phyloP scores from a whole-genome alignment of 192 early-diverging fungal genomes.

The Coemansia guatemalensis region DNA sequence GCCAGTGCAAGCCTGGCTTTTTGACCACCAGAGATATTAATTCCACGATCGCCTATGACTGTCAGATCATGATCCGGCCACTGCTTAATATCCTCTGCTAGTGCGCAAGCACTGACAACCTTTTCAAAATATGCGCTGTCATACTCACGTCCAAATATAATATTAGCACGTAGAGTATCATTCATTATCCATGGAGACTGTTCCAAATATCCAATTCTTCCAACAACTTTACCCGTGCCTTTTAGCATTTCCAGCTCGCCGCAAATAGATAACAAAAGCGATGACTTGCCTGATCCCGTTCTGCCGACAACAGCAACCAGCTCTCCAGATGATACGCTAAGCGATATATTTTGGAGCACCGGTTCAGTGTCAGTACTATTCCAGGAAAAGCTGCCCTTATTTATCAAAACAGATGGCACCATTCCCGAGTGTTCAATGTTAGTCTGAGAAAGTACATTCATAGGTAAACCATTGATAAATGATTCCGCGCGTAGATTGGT shows the following conservation, averaged over 20 bases:
- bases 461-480: too few species aligned
- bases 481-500: too few species aligned
- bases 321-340: slow-evolving; percentile 50
- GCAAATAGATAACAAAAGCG: slow-evolving; percentile 70
- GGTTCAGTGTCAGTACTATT: too few species aligned
- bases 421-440: too few species aligned
- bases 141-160: too few species aligned
- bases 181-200: slow-evolving; percentile 65
- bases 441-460: too few species aligned
- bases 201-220: slow-evolving; percentile 73
- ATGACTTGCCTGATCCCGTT: slow-evolving; percentile 77
- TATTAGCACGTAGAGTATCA: too few species aligned
- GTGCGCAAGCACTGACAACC: slow-evolving; percentile 2
- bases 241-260: slow-evolving; percentile 65
- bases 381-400: too few species aligned
- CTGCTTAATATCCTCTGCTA: neutral
- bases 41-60: neutral
- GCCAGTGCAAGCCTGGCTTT: too few species aligned
- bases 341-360: slow-evolving; percentile 43
- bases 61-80: slow-evolving; percentile 5
- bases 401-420: too few species aligned
- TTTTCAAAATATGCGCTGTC: too few species aligned
- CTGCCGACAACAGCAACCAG: slow-evolving; percentile 75
- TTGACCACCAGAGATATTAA: too few species aligned
- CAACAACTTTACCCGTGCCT: slow-evolving; percentile 53